These are phyloP conservation scores for Calocera cornea DNA, from an alignment of 768 basidiomycete species.

Conservation along the genomic window DNA sequence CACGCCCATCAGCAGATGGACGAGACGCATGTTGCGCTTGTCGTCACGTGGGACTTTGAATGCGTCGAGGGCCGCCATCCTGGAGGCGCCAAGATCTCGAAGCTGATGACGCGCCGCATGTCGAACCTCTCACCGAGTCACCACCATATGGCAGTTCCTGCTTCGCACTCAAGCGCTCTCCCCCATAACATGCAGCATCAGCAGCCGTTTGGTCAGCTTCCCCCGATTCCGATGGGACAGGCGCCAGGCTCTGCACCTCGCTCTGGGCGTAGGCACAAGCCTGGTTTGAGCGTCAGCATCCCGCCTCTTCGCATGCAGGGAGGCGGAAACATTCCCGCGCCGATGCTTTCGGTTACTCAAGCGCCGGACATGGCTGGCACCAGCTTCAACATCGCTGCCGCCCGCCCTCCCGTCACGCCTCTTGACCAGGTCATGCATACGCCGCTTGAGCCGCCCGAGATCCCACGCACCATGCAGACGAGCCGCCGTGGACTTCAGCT, in stretches of 20 bases:
- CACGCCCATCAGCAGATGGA: neutral
- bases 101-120: slow-evolving; percentile 1
- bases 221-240: neutral
- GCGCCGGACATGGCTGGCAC: neutral
- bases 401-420: neutral
- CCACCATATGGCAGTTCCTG: neutral
- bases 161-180: neutral
- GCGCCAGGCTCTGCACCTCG: neutral
- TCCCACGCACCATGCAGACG: neutral
- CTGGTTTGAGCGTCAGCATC: slow-evolving; percentile 5
- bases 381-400: neutral
- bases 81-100: neutral
- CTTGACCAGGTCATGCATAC: slow-evolving; percentile 4
- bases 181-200: neutral
- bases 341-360: neutral
- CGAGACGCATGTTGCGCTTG: slow-evolving; percentile 17
- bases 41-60: slow-evolving; percentile 16
- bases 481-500: neutral
- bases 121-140: neutral
- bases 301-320: neutral
- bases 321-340: neutral
- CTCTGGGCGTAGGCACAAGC: neutral
- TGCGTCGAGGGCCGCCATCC: slow-evolving; percentile 5
- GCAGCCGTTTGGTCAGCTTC: neutral
- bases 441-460: slow-evolving; percentile 5